Base-by-base conservation (phyloP, 1,284 basidiomycete genomes). In the Pascua sp. region DNA sequence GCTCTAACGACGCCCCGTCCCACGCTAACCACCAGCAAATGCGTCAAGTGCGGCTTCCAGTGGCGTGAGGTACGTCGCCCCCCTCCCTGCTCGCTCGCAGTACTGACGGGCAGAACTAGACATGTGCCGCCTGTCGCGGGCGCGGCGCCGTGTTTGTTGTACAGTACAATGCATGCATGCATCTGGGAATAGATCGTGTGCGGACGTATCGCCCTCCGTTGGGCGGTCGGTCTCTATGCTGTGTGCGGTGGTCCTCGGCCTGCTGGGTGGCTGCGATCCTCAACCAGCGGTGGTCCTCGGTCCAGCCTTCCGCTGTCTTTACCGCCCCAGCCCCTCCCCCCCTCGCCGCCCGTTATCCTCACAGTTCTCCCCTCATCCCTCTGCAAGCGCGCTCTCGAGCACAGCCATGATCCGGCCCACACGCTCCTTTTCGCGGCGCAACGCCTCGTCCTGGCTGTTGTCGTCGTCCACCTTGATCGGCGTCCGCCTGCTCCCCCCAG, bases 11-110 rank as follows among this genome's bases (percentile, higher is more conserved):
- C 24, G 4, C 24, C 24, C 24, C 24, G 24, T 45, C 7, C 10
- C 11, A 13, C 32, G 48, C 50, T 53, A 32, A 49, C 51, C 17
- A 11, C 8, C 63, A 77, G 76, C 58, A 76, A 75, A 64, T 78
- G 77, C 60, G 68, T 69, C 44, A 66, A 68, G 3, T 78, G 77
- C 59, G 62, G 64, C 8, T 67, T 72, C 63, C 75, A 77, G 65
- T 78, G 77, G 77, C 59, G 77, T 66, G 77, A 78, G 38, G 24
- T 32, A 32, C 7, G 24, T 32, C 24, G 24, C 24, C 24, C 4
- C 24, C 24, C 24, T 32, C 24, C 24, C 7, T 7, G 24, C 24
- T 7, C 24, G 7, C 24, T 32, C 24, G 24, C 24, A 4, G 3
- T 32, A 32, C 24, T 32, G 24, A 32, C 24, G 3, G 24, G 24